phyloP scores from a whole-genome alignment of 1,284 basidiomycete species.

The Apiotrichum porosum region DNA sequence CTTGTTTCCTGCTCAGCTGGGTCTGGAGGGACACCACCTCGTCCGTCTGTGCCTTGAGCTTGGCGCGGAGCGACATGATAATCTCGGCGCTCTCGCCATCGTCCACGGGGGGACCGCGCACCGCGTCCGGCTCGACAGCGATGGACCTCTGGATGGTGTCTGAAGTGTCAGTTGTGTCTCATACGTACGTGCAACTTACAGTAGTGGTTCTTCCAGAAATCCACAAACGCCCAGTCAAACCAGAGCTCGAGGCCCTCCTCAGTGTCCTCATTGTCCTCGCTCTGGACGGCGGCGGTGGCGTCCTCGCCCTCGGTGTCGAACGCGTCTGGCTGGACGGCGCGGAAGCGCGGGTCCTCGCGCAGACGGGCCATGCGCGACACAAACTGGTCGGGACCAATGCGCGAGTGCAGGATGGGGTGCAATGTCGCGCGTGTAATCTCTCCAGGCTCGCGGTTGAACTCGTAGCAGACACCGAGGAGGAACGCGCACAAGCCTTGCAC shows the following conservation, averaged over 20 bases:
- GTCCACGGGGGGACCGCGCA: slow-evolving; percentile 53
- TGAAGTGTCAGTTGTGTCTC: slow-evolving; percentile 24
- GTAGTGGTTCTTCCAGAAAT: slow-evolving; percentile 97
- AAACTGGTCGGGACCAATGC: slow-evolving; percentile 79
- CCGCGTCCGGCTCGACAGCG: slow-evolving; percentile 52
- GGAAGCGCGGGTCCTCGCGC: slow-evolving; percentile 87
- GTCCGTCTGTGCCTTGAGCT: slow-evolving; percentile 69
- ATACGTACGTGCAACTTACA: slow-evolving; percentile 60
- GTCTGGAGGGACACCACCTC: slow-evolving; percentile 54
- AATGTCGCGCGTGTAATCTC: slow-evolving; percentile 84
- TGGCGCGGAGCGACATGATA: slow-evolving; percentile 71
- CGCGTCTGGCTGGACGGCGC: slow-evolving; percentile 75
- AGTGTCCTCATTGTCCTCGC: slow-evolving; percentile 30
- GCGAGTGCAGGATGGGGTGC: slow-evolving; percentile 74
- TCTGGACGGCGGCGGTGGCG: slow-evolving; percentile 25
- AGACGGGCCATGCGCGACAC: slow-evolving; percentile 79
- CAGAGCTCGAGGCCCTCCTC: slow-evolving; percentile 78
- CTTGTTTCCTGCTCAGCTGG: slow-evolving; percentile 31
- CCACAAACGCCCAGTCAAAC: slow-evolving; percentile 98
- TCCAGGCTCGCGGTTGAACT: slow-evolving; percentile 87
- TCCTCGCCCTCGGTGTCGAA: slow-evolving; percentile 47
- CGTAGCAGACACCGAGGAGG: slow-evolving; percentile 87
- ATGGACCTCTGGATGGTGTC: slow-evolving; percentile 55
- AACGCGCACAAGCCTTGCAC: slow-evolving; percentile 89
- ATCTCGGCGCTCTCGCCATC: slow-evolving; percentile 72